Base-by-base conservation (phyloP, 225 moss, liverwort and hornwort species). In the Takakia lepidozioides region DNA sequence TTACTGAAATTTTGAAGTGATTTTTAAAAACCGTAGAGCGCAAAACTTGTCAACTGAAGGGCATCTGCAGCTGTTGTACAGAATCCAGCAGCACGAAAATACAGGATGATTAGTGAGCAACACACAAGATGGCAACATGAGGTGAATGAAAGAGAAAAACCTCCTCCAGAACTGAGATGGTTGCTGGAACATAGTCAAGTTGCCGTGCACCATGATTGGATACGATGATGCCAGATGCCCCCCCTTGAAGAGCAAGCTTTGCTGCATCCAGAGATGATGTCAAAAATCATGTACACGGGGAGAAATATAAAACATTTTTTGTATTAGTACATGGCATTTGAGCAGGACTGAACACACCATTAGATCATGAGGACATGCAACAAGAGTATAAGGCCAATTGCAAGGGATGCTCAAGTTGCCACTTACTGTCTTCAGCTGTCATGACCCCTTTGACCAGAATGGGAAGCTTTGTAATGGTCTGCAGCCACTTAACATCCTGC, bases 141-240 rank as follows among this genome's bases (percentile, higher is more conserved):
- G 4, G n/a, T 57, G 35, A n/a, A 19, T 27, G 10, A 10, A 21
- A n/a, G 26, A 4, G 2, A 39, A 57, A 3, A 23, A 88, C 86
- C 86, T 90, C 89, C 63, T 86, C 85, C n/a, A 90, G 80, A 25
- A 82, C 83, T 21, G 65, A 70, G 49, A 86, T 72, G 17, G 86
- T 74, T 27, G 89, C 72, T 7, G 89, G 83, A 4, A 74, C 70
- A 54, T 77, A 78, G 54, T 86, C 77, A 4, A 90, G 74, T 62
- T 90, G 89, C 14, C 89, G 76, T 4, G 80, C 89, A 27, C 89
- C 86, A 30, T 90, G 89, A 60, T 90, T 90, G 14, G 86, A 90
- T 25, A 90, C 89, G 4, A 90, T 90, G 54, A 90, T 90, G 15
- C 89, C 89, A 18, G 76, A 64, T 11, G 60, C 85, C 37, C 89